phyloP scores from a whole-genome alignment of 164 flowering plant genomes.

The Paratinospora sagittata region DNA sequence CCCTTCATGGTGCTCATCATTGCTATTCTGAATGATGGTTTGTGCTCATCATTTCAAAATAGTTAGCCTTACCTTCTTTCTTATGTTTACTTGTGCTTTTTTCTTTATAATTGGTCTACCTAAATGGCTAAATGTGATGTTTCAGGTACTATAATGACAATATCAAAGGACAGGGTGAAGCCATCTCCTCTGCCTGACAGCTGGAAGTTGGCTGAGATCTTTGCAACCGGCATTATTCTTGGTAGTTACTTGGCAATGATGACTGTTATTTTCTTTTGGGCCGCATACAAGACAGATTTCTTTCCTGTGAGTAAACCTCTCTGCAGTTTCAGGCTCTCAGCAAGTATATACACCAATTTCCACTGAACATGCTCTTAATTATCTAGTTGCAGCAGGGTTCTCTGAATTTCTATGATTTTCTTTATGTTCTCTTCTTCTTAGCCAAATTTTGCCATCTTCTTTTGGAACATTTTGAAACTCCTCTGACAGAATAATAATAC shows the following conservation, averaged over 20 bases:
- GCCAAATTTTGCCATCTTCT: neutral
- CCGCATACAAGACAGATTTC: conserved; percentile 76
- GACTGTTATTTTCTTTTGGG: conserved; percentile 96
- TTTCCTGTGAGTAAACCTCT: conserved; percentile 55
- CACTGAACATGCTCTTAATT: neutral
- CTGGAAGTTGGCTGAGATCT: conserved; percentile 88
- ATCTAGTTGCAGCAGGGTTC: neutral
- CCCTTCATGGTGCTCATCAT: conserved; percentile 93
- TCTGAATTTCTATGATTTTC: neutral
- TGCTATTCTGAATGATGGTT: conserved; percentile 89
- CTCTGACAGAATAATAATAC: neutral
- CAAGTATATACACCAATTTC: neutral
- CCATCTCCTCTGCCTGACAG: conserved; percentile 88
- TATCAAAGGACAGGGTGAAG: conserved; percentile 87
- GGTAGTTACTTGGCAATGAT: conserved; percentile 86
- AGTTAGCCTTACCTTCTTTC: neutral
- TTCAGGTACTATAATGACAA: conserved; percentile 97
- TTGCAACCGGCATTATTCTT: conserved; percentile 77
- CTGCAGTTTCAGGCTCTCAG: neutral
- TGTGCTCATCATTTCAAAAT: conserved; percentile 11
- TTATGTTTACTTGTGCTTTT: neutral
- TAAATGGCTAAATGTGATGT: conserved; percentile 9
- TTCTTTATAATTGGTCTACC: neutral
- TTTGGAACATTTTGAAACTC: neutral
- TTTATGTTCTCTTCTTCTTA: neutral